Evolutionary conservation across 306 rosid species (phyloP), one percentile per base, ranked within the genome.

Genomic region (Pyrus communis): DNA sequence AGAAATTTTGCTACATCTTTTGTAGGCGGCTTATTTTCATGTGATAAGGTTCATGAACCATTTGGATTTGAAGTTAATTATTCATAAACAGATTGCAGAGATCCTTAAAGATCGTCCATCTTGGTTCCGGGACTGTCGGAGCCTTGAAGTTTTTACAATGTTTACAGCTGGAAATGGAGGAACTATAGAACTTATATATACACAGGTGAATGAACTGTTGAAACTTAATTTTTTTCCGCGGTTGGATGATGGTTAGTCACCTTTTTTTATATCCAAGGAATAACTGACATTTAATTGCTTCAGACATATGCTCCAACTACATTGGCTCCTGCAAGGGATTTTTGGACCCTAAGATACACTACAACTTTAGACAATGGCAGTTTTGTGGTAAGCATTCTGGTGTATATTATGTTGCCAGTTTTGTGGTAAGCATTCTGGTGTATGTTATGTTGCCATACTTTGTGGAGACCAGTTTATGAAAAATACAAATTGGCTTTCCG

Each of bases 101-200:
- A 92, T 96, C 93, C 96, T 92, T 61, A 96, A 96, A 89, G 99
- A 96, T 87, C 96, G 98, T 80, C 88, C 91, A 85, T 91, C 97
- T 71, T 96, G 99, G 99, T 92, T 90, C 84, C 93, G 97, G 80
- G 96, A 95, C 71, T 92, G 98, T 88, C 98, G 97, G 89, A 95
- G 87, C 88, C 96, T 91, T 27, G 97, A 92, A 75, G 97, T 96
- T 80, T 96, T 92, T 77, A 96, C 99, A 28, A 84, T 88, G 93
- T 89, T 96, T 71, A 91, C 99, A 67, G 91, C 98, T 21, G 99
- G 97, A 69, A 93, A 86, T 84, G 98, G 98, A 18, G 98, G 98
- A 73, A 91, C 93, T 74, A 88, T 92, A 85, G 99, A 96, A 71
- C 98, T 96, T 79, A 82, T 92, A 43, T 92, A 96, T 85, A 91